Base-by-base conservation (phyloP, 2,329 filamentous ascomycete genomes). In the Pleochaeta shiraiana region DNA sequence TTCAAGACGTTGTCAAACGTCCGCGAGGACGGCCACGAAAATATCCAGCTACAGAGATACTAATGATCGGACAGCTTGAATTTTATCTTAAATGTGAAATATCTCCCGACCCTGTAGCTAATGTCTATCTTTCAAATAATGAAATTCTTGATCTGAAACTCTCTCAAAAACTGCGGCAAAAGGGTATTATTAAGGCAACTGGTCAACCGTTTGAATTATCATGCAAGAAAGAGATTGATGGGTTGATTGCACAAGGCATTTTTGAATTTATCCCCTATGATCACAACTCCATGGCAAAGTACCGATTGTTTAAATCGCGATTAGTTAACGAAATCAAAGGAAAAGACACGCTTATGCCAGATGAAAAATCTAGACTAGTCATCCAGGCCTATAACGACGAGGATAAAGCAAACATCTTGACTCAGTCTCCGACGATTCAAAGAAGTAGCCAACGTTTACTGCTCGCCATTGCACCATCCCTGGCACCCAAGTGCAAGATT, bases 341-440 rank as follows among this genome's bases (percentile, higher is more conserved):
- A 4, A 45, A 26, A n/a, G 34, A 50, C 3, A 67, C 61, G 11
- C 4, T 14, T 1, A 64, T 63, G 14, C 43, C 45, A 9, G 65
- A 47, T 26, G 33, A 65, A 39, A 68, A 68, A 39, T 68, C 43
- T 43, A 61, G 65, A 31, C 64, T 69, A 31, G 63, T 67, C 12
- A 50, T 67, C 16, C 45, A 67, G 63, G 66, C 30, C 39, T 67
- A 66, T 39, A 67, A 68, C 2, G 55, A 69, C 60, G 4, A 24
- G 4, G 30, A 55, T 0, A 68, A 68, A 31, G 16, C 4, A 1
- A 3, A 34, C 0, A 53, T 68, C 3, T 53, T 68, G 6, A 68
- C 65, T 14, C 28, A 68, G 34, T 66, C 63, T n/a, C 65, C 55
- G 12, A 67, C 57, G 3, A 66, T 68, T 37, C 59, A 67, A 65